Base-by-base conservation (phyloP, 2,329 filamentous ascomycete species). In the Geosmithia morbida region DNA sequence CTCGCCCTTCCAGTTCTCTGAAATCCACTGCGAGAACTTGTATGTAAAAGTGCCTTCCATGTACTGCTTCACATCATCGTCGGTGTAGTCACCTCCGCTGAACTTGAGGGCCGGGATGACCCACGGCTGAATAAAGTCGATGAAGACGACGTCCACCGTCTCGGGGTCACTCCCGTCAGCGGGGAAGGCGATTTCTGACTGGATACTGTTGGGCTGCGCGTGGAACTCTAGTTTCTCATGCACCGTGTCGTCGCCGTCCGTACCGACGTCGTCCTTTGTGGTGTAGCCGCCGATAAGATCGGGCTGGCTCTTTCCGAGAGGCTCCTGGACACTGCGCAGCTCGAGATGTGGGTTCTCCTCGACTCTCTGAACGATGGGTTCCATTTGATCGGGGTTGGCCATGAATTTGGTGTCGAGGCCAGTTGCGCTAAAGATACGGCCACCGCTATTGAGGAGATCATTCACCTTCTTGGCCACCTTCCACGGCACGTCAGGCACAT, bases 61-160 rank as follows among this genome's bases (percentile, higher is more conserved):
- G 54, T 81, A 83, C 22, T 57, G 53, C 54, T 66, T 55, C 1
- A 79, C 69, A 53, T 79, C 69, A 4, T 62, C 59, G 8, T 63
- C 59, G 19, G 52, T 62, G 48, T 74, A 80, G 22, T 71, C 68
- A 1, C 69, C 70, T 0, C 77, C 77, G 22, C 65, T 66, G 51
- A 77, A 72, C 53, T 81, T 79, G 51, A 95, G 67, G 2, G 87
- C 88, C 11, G 83, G 66, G 17, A 94, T 63, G 40, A 97, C 68
- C 75, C 85, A 94, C 10, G 81, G 81, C 63, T 92, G 76, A 37
- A 97, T 81, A 61, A 96, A 98, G 60, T 94, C 88, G 49, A 94
- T 77, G 59, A 94, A 98, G 14, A 96, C 80, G 7, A 98, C 61
- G 61, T 97, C 90, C 1, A 98, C 87, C 1, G 65, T 81, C 46